Evolutionary conservation across 1,284 basidiomycete genomes (phyloP), one percentile per base, ranked within the genome.

Genomic region (Phylloboletellus chloephorus): DNA sequence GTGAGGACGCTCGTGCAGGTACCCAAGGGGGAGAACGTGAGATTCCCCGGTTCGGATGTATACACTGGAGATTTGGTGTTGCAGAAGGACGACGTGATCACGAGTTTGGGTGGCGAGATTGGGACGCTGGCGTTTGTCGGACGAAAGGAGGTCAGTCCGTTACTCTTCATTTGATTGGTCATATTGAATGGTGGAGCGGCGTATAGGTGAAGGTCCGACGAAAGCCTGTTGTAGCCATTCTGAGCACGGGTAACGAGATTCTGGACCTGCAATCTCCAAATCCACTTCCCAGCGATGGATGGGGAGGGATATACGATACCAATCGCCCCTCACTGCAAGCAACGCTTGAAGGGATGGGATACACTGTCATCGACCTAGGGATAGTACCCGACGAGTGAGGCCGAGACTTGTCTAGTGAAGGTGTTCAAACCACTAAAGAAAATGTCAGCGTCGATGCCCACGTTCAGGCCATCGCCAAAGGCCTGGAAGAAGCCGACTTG

Each of bases 221-320:
- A 38, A 86, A 82, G 52, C 90, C 90, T 0, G 64, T 78, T 0
- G 77, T 93, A 0, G 90, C 87, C 0, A 63, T 93, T 32, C 61
- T 94, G 40, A 90, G 86, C 53, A 94, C 90, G 0, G 90, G 90
- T 0, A 88, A 91, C 56, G 90, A 93, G 56, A 66, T 93, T 12
- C 52, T 81, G 16, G 83, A 92, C 46, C 53, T 91, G 3, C 73
- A 80, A 25, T 57, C 63, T 8, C 66, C 69, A 1, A 47, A 57
- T 5, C 50, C 57, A 16, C 46, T 61, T 7, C 50, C 64, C 3
- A 58, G 53, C n/a, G 68, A 72, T 6, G 69, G 68, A 13, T 86
- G 82, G 80, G 74, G 74, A 28, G 81, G 81, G 0, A 79, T 88
- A 31, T 85, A 77, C 64, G 90, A 94, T 54, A 88, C 89, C 0